Evolutionary conservation across 2,329 filamentous ascomycete species (phyloP).

Genomic region (Fusarium palustre): DNA sequence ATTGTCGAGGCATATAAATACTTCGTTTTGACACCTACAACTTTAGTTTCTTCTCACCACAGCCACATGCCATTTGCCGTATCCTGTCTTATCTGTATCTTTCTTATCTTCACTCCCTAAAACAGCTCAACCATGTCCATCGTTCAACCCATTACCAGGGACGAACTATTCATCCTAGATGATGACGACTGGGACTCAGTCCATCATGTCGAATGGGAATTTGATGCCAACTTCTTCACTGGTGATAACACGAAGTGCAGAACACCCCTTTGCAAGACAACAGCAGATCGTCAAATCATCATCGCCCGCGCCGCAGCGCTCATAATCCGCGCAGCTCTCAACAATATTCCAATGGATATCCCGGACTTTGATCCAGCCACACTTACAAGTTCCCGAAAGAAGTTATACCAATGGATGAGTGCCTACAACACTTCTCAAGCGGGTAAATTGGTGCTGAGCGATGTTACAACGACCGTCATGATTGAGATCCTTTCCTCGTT

Average conservation of each 20-base stretch:
- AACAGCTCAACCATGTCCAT: background rate
- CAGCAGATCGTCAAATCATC: constrained; percentile 9
- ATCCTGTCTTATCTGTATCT: background rate
- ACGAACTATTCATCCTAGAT: background rate
- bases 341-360: constrained; percentile 19
- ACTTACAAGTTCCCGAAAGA: background rate
- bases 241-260: background rate
- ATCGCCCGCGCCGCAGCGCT: constrained; percentile 24
- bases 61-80: background rate
- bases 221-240: constrained; percentile 14
- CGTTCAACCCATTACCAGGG: constrained; percentile 18
- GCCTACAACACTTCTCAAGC: background rate
- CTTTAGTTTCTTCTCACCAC: background rate
- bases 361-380: constrained; percentile 3
- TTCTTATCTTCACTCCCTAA: background rate
- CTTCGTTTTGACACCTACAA: background rate
- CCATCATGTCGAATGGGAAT: constrained; percentile 19
- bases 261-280: constrained; percentile 4
- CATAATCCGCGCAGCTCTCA: constrained; percentile 21
- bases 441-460: background rate
- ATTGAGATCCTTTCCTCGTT: constrained; percentile 32
- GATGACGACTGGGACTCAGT: constrained; percentile 16
- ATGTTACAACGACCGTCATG: constrained; percentile 21
- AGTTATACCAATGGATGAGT: constrained; percentile 16
- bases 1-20: constrained; percentile 7